Conservation (phyloP, 2,329 filamentous ascomycete genomes). For the Laburnicola sp. region DNA sequence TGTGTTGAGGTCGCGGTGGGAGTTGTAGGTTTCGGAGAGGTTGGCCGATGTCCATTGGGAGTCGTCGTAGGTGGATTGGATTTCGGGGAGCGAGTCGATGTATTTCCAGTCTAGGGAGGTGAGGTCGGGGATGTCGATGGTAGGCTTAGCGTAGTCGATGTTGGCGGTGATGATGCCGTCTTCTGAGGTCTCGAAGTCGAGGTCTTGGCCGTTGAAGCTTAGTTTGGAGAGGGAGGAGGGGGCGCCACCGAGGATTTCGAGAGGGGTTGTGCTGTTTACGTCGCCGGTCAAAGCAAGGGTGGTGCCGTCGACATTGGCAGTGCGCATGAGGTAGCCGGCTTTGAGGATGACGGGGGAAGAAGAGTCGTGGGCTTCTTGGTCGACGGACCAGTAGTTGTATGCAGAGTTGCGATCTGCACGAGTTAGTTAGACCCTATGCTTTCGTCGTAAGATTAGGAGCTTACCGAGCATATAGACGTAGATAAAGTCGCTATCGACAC, state of each 20-base stretch:
- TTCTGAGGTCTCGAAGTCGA: constrained; percentile 46
- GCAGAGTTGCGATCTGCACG: constrained; percentile 63
- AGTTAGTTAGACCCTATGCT: constrained; percentile 16
- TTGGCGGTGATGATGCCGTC: constrained; percentile 56
- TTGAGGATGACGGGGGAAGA: constrained; percentile 59
- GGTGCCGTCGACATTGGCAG: constrained; percentile 58
- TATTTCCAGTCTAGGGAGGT: constrained; percentile 67
- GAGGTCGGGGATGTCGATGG: constrained; percentile 61
- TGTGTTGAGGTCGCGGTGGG: constrained; percentile 58
- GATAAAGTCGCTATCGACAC: constrained; percentile 47
- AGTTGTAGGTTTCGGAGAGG: constrained; percentile 63
- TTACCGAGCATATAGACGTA: constrained; percentile 61
- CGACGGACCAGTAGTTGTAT: constrained; percentile 70
- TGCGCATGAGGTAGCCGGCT: constrained; percentile 66
- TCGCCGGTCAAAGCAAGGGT: constrained; percentile 69
- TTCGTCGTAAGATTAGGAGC: constrained; percentile 15
- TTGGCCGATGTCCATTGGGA: constrained; percentile 66
- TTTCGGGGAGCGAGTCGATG: constrained; percentile 71
- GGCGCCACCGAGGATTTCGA: constrained; percentile 69
- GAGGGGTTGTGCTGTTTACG: constrained; percentile 67
- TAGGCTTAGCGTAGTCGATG: constrained; percentile 56
- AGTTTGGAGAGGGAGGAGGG: constrained; percentile 57
- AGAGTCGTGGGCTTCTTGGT: constrained; percentile 44
- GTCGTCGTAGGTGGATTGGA: constrained; percentile 67
- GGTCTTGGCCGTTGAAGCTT: constrained; percentile 61